Percentiles rank a stretch among this genome's conserved stretches.
phyloP scores from a whole-genome alignment of 2,329 filamentous ascomycete genomes.

The Epichloe gansuensis region DNA sequence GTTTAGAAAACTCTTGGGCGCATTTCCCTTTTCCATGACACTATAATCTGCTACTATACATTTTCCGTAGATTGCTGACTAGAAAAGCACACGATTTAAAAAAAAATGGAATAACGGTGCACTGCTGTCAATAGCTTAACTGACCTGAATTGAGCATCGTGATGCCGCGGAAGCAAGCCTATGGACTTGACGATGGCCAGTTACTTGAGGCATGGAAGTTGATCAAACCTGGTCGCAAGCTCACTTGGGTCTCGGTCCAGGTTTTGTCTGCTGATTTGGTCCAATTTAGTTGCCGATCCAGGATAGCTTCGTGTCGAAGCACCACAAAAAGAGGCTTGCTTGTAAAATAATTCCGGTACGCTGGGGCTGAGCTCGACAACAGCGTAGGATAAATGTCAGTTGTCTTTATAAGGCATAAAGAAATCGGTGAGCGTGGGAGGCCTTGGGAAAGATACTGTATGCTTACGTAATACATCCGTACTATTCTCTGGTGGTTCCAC shows the following conservation, averaged over 20 bases:
- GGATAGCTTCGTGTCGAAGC: too few relatives aligned
- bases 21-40: conserved; percentile 84
- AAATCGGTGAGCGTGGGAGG: too few relatives aligned
- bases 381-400: too few relatives aligned
- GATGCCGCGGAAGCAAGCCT: conserved; percentile 42
- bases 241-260: background rate
- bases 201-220: conserved; percentile 1
- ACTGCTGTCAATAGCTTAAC: conserved; percentile 4
- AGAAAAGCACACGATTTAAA: background rate
- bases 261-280: background rate
- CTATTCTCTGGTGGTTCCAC: background rate
- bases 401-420: too few relatives aligned
- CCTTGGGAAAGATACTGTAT: too few relatives aligned
- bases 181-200: conserved; percentile 35
- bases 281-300: too few relatives aligned
- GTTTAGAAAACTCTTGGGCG: conserved; percentile 64
- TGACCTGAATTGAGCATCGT: conserved; percentile 43
- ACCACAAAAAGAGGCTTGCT: too few relatives aligned
- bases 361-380: too few relatives aligned
- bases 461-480: background rate
- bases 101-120: background rate
- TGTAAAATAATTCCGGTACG: too few relatives aligned
- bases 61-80: conserved; percentile 82
- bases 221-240: too few relatives aligned
- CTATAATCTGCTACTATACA: conserved; percentile 88